Conservation (phyloP, 192 early-diverging fungal genomes). For the Coemansia sp. region DNA sequence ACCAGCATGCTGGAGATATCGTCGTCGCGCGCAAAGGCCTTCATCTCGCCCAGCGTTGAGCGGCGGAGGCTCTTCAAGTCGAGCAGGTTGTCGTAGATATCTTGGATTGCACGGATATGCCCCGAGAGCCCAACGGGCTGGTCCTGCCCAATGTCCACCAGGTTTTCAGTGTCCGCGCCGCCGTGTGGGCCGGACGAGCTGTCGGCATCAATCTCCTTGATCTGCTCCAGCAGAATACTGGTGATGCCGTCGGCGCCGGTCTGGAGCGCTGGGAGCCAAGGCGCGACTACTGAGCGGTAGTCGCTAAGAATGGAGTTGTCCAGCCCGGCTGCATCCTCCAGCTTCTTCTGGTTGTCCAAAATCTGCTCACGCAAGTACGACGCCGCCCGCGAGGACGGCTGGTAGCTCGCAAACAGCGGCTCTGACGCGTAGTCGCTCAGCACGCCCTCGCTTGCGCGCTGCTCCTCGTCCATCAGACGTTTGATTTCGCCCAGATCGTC, state of each 20-base stretch:
- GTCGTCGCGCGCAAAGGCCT: slow-evolving; percentile 62
- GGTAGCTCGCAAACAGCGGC: slow-evolving; percentile 66
- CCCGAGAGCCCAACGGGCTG: slow-evolving; percentile 36
- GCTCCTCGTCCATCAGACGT: slow-evolving; percentile 77
- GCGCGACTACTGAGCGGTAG: slow-evolving; percentile 35
- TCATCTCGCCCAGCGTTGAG: slow-evolving; percentile 51
- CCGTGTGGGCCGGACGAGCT: slow-evolving; percentile 20
- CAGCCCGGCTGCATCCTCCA: slow-evolving; percentile 69
- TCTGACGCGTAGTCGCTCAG: slow-evolving; percentile 72
- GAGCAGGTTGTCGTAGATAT: slow-evolving; percentile 35
- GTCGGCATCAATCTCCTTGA: slow-evolving; percentile 41
- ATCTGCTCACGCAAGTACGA: slow-evolving; percentile 73
- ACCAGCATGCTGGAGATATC: slow-evolving; percentile 61
- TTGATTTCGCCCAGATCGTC: slow-evolving; percentile 62
- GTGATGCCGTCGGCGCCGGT: slow-evolving; percentile 44
- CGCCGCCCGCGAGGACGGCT: slow-evolving; percentile 69
- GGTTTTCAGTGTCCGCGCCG: slow-evolving; percentile 41
- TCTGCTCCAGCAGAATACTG: slow-evolving; percentile 45
- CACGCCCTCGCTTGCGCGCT: slow-evolving; percentile 71
- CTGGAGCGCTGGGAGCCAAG: slow-evolving; percentile 39
- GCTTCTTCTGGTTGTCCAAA: slow-evolving; percentile 61
- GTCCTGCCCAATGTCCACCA: slow-evolving; percentile 56
- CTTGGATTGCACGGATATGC: slow-evolving; percentile 32
- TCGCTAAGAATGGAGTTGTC: slow-evolving; percentile 52
- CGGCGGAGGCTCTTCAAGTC: slow-evolving; percentile 43